Conservation (phyloP, 345 rosid genomes). For the Corchorus capsularis region DNA sequence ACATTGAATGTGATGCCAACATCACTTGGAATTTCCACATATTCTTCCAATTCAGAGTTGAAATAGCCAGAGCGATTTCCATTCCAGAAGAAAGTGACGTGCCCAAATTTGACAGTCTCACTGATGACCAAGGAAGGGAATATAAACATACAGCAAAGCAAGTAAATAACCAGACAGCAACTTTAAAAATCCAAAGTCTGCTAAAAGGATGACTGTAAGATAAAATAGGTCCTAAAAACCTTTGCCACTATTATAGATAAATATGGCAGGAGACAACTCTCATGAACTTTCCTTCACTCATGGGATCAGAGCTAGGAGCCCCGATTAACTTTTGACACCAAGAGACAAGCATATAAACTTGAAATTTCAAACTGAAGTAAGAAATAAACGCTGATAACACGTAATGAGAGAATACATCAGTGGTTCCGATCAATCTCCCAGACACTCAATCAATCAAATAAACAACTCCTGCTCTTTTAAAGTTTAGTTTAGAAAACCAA, state of each 20-base stretch:
- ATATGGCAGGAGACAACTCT: not conserved
- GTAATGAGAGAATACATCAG: not conserved
- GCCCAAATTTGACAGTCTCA: slow-evolving; percentile 97
- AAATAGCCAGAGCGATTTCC: slow-evolving; percentile 96
- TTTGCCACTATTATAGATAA: not conserved
- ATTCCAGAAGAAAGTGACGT: slow-evolving; percentile 98
- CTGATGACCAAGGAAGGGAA: slow-evolving; percentile 32
- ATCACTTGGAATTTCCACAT: slow-evolving; percentile 95
- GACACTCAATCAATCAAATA: not conserved
- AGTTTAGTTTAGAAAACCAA: not conserved
- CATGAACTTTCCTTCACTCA: not conserved
- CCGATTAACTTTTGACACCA: not conserved
- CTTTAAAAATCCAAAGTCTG: not conserved
- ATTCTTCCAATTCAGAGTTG: slow-evolving; percentile 71
- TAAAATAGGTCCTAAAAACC: not conserved
- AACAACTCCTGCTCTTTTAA: too few species aligned
- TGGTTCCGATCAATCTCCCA: too few species aligned
- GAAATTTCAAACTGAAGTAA: not conserved
- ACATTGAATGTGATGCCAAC: slow-evolving; percentile 86
- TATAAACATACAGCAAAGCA: slow-evolving; percentile 8
- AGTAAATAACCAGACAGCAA: not conserved
- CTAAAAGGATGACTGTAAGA: not conserved
- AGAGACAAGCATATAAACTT: not conserved
- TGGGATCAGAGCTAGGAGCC: not conserved
- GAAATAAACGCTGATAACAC: not conserved